Percentiles rank a stretch among this genome's conserved stretches.
Evolutionary conservation across 139 green algal genomes (phyloP).

Genomic region (Tetradesmus obliquus): DNA sequence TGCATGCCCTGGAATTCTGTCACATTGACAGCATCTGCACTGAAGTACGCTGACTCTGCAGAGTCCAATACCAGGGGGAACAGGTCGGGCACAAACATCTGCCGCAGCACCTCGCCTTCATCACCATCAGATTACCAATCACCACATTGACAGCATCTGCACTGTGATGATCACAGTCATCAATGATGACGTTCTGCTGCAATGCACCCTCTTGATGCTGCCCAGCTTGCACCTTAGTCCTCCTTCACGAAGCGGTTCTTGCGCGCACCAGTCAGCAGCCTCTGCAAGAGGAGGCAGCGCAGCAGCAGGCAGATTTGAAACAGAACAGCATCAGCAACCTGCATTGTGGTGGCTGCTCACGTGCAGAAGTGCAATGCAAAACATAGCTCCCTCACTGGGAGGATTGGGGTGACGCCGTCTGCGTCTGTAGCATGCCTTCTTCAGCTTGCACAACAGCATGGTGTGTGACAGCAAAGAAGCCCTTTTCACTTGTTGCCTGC

Average conservation of each 20-base stretch:
- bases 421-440: neutral
- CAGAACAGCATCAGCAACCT: neutral
- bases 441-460: too few relatives aligned
- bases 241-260: slow-evolving; percentile 86
- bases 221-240: slow-evolving; percentile 49
- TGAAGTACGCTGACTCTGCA: too few relatives aligned
- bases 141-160: neutral
- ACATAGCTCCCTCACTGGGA: neutral
- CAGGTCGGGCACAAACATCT: too few relatives aligned
- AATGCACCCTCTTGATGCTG: neutral
- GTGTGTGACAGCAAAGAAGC: too few relatives aligned
- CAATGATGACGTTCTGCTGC: neutral
- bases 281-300: slow-evolving; percentile 39
- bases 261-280: slow-evolving; percentile 67
- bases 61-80: too few relatives aligned
- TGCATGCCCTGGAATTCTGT: neutral
- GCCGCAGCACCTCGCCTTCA: neutral
- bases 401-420: neutral
- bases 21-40: too few relatives aligned
- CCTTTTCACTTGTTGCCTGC: neutral
- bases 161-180: neutral
- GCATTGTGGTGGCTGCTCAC: neutral
- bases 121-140: neutral
- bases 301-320: neutral
- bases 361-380: neutral